phyloP scores from a whole-genome alignment of 495 filamentous ascomycete species.

The Xylaria intraflava region DNA sequence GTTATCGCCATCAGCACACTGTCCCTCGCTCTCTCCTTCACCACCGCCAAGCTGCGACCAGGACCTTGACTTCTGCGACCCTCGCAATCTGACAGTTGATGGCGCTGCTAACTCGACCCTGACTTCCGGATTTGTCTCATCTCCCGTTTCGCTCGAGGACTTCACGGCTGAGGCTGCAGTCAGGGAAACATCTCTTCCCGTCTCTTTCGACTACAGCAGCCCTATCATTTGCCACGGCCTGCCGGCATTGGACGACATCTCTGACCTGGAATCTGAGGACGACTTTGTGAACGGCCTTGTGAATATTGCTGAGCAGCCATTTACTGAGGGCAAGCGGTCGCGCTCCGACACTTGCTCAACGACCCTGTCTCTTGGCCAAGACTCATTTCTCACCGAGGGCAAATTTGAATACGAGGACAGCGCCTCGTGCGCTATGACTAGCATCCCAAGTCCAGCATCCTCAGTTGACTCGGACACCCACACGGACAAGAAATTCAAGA shows the following conservation, averaged over 20 bases:
- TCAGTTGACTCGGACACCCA: constrained; percentile 43
- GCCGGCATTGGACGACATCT: constrained; percentile 74
- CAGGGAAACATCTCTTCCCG: constrained; percentile 45
- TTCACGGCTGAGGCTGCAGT: constrained; percentile 52
- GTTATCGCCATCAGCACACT: constrained; percentile 37
- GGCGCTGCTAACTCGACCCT: constrained; percentile 43
- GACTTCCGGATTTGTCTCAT: constrained; percentile 55
- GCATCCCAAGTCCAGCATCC: constrained; percentile 41
- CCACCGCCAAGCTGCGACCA: constrained; percentile 63
- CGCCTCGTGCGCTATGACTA: constrained; percentile 49
- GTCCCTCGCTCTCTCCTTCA: constrained; percentile 78
- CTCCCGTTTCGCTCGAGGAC: constrained; percentile 54
- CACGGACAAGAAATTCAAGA: constrained; percentile 62
- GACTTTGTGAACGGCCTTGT: constrained; percentile 76
- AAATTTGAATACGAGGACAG: constrained; percentile 70
- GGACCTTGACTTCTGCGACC: constrained; percentile 85
- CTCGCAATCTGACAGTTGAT: constrained; percentile 80
- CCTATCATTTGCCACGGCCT: constrained; percentile 54
- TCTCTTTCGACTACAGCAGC: constrained; percentile 49
- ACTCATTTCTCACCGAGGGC: constrained; percentile 67
- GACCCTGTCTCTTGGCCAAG: constrained; percentile 62
- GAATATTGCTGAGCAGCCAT: constrained; percentile 51
- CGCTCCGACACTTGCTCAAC: constrained; percentile 64
- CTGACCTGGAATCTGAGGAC: constrained; percentile 89
- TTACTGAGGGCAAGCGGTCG: constrained; percentile 63